Conservation (phyloP, 129 eudicot genomes). For the Apium graveolens region DNA sequence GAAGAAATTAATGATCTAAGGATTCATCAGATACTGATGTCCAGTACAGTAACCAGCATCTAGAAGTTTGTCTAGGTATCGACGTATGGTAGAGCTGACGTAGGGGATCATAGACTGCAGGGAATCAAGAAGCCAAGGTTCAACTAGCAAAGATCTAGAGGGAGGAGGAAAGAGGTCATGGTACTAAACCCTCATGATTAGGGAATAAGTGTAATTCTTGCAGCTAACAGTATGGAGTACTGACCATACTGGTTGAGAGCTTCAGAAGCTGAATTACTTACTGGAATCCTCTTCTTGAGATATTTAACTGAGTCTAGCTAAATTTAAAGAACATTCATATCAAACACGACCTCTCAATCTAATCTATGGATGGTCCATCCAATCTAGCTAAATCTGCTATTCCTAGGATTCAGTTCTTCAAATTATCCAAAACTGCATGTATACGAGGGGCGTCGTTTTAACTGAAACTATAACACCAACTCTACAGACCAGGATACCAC, state of each 20-base stretch:
- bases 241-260: not conserved
- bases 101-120: too few species aligned
- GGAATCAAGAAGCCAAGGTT: too few species aligned
- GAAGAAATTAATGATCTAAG: not conserved
- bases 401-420: constrained; percentile 23
- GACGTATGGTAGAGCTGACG: too few species aligned
- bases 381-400: constrained; percentile 62
- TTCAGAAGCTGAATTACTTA: constrained; percentile 11
- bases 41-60: not conserved
- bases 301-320: constrained; percentile 70
- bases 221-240: too few species aligned
- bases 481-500: not conserved
- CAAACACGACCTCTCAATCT: constrained; percentile 69
- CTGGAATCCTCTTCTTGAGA: constrained; percentile 77
- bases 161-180: too few species aligned
- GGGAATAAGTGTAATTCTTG: too few species aligned
- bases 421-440: constrained; percentile 52
- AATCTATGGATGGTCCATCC: constrained; percentile 74
- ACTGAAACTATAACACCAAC: not conserved
- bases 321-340: constrained; percentile 57
- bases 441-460: not conserved
- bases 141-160: too few species aligned
- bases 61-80: too few species aligned
- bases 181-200: too few species aligned
- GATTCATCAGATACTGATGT: not conserved